Evolutionary conservation across 306 rosid species (phyloP).

Genomic region (Dalbergia cochinchinensis): DNA sequence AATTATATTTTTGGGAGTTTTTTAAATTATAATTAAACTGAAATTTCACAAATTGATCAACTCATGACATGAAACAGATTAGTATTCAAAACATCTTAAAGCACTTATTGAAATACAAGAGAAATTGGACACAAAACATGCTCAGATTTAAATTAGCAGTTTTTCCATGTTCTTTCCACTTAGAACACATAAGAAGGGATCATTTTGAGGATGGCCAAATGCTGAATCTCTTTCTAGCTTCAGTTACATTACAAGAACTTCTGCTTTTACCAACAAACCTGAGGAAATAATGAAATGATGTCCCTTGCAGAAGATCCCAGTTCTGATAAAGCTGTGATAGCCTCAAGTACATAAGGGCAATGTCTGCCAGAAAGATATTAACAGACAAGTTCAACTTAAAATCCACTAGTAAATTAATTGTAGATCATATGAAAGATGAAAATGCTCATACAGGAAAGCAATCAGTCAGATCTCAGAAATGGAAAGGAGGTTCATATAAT

Average conservation of each 20-base stretch:
- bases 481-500: conserved; percentile 27
- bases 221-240: conserved; percentile 34
- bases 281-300: conserved; percentile 89
- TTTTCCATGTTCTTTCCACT: conserved; percentile 18
- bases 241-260: conserved; percentile 21
- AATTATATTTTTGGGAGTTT: conserved; percentile 20
- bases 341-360: conserved; percentile 88
- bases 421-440: conserved; percentile 30
- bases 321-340: conserved; percentile 87
- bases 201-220: conserved; percentile 10
- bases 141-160: conserved; percentile 20
- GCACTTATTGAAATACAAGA: conserved; percentile 20
- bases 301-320: conserved; percentile 82
- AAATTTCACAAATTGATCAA: conserved; percentile 35
- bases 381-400: conserved; percentile 41
- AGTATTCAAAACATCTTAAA: background rate
- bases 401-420: conserved; percentile 22
- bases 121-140: conserved; percentile 22
- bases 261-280: conserved; percentile 66
- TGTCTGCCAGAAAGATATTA: conserved; percentile 65
- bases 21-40: conserved; percentile 29
- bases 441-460: conserved; percentile 22
- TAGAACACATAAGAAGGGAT: conserved; percentile 30
- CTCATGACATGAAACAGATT: conserved; percentile 10
- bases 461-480: conserved; percentile 24